Evolutionary conservation across 768 basidiomycete species (phyloP), one percentile per base, ranked within the genome.

Genomic region (Leccinum boreale): DNA sequence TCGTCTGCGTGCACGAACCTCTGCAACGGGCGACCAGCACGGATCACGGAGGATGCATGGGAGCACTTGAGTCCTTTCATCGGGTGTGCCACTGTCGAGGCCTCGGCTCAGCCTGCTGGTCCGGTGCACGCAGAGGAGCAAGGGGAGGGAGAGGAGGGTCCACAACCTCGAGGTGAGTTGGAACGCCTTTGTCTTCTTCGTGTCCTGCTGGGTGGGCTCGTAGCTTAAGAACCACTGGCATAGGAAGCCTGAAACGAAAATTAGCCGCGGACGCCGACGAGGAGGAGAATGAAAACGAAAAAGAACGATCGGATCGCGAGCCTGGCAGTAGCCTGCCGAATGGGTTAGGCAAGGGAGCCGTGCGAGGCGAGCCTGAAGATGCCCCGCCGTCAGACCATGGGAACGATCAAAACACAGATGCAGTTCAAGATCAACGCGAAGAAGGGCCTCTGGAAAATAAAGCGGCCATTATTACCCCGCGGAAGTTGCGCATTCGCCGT

Each of bases 21-120:
- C 5, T 70, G 65, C 42, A 36, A 57, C 3, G 66, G 62, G 5
- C 26, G 42, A 2, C 61, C 65, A 1, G 70, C 68, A 3, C 50
- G 68, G 45, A 70, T 71, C 51, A 64, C 70, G 0, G 53, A 59
- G 17, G 19, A 14, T 3, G 57, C 58, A 24, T 70, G 70, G 70
- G 59, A 49, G 28, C 54, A 58, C 0, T 5, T 72, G 1, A 52
- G 56, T 14, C 47, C 59, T 5, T 60, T 51, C 51, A 68, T 72
- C 23, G 70, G 70, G 4, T 72, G 70, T 11, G 59, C 58, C 44
- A 63, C 58, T 4, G 62, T 70, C 46, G 50, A 58, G 33, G 44
- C 53, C 31, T 21, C 35, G 0, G 45, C 4, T 42, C n/a, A 42
- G 9, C 36, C 36, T 9, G 9, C 2, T 11, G 39, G 7, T 9